Evolutionary conservation across 139 green algal genomes (phyloP).

Genomic region (Mesostigma viride): DNA sequence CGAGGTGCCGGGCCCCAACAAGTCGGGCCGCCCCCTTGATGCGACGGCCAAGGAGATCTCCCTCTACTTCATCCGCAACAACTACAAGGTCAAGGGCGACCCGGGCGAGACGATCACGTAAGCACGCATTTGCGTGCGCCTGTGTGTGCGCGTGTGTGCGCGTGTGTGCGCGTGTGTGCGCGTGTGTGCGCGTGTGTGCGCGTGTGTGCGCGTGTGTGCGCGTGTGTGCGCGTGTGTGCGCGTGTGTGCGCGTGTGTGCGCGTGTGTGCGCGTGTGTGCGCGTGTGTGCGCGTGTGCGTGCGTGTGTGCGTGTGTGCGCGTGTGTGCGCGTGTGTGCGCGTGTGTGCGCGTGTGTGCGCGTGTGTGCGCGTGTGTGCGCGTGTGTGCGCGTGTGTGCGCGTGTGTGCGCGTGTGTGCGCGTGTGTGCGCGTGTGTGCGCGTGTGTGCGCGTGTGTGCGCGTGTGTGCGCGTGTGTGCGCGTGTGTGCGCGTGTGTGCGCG

Average conservation of each 20-base stretch:
- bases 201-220: neutral
- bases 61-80: slow-evolving; percentile 37
- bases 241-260: neutral
- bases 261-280: neutral
- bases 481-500: no score
- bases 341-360: no score
- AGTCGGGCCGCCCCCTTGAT: no score
- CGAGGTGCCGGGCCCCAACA: no score
- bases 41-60: slow-evolving; percentile 30
- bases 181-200: neutral
- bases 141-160: neutral
- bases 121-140: neutral
- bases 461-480: no score
- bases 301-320: no score
- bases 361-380: no score
- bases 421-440: no score
- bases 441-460: no score
- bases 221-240: neutral
- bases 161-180: neutral
- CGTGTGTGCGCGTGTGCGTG: neutral
- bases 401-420: no score
- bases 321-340: no score
- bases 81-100: slow-evolving; percentile 40
- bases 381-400: no score
- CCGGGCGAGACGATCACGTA: slow-evolving; percentile 39